Evolutionary conservation across 345 rosid species (phyloP).

Genomic region (Salix dunnii): DNA sequence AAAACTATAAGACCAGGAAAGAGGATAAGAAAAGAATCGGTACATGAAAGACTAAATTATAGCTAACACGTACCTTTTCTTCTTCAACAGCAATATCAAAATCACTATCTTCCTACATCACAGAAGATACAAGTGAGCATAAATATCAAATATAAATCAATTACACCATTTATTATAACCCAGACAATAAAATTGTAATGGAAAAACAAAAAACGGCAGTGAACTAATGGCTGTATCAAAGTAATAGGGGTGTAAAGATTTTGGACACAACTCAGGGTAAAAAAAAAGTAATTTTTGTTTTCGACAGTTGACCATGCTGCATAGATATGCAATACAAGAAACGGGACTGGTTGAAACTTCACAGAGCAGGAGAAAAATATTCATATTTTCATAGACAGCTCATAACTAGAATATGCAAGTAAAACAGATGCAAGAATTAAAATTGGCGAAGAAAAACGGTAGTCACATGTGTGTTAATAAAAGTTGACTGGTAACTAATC

Average conservation of each 20-base stretch:
- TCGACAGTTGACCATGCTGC: background rate
- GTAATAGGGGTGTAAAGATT: background rate
- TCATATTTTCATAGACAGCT: background rate
- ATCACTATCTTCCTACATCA: conserved; percentile 89
- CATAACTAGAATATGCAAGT: background rate
- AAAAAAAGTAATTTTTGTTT: too few relatives aligned
- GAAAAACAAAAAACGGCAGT: background rate
- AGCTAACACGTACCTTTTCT: conserved; percentile 61
- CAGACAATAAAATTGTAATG: background rate
- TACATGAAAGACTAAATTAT: background rate
- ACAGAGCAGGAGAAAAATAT: too few relatives aligned
- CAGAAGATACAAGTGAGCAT: conserved; percentile 14
- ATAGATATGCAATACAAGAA: background rate
- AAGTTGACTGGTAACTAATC: background rate
- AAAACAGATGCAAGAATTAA: background rate
- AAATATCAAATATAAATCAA: conserved; percentile 10
- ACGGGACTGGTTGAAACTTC: background rate
- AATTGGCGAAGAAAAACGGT: background rate
- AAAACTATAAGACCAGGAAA: background rate
- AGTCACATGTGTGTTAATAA: too few relatives aligned
- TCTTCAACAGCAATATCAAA: conserved; percentile 65
- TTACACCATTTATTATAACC: background rate
- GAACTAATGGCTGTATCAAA: background rate
- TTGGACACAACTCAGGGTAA: background rate
- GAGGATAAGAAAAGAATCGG: background rate